Evolutionary conservation across 2,329 filamentous ascomycete species (phyloP), one percentile per base, ranked within the genome.

Genomic region (Didymella exigua): DNA sequence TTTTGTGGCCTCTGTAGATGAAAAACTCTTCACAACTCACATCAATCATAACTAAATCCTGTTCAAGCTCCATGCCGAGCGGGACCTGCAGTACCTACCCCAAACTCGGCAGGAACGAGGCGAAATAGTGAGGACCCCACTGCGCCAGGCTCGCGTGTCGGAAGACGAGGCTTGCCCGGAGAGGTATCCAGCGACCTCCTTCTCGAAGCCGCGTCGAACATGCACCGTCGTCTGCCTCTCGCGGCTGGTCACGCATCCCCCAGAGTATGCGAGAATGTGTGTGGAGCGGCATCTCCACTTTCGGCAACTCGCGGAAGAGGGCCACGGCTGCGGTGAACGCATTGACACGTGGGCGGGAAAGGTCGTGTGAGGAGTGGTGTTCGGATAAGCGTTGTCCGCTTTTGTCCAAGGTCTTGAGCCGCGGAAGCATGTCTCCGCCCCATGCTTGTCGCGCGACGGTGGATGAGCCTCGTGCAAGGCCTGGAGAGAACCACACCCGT

Each of bases 261-360:
- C n/a, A 33, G 33, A 33, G 8, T 31, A 24, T 46, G 36, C 40
- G 27, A 36, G 19, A 21, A 11, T 3, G n/a, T 42, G 16, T 41
- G 34, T 40, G 10, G 18, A 21, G 41, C 52, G 52, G 52, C 42
- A 55, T 50, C 29, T 50, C 52, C 52, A 23, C 36, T 30, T 50
- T 37, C 9, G 52, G 52, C 50, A 55, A 55, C 14, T 46, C 52
- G 52, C 46, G 41, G 41, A 30, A 16, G 19, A 19, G 36, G 18
- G 13, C 14, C 19, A 19, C 10, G 14, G 33, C 19, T 55, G 36
- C 36, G 36, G 43, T 53, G 46, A 55, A 46, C 41, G 46, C 18
- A 23, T 5, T 4, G n/a, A 14, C 46, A 54, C 52, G 46, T 55
- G 46, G 47, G 30, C 46, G 47, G 52, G 30, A 31, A 19, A 37